Conservation (phyloP, 1,284 basidiomycete genomes). For the Cerrena zonata region DNA sequence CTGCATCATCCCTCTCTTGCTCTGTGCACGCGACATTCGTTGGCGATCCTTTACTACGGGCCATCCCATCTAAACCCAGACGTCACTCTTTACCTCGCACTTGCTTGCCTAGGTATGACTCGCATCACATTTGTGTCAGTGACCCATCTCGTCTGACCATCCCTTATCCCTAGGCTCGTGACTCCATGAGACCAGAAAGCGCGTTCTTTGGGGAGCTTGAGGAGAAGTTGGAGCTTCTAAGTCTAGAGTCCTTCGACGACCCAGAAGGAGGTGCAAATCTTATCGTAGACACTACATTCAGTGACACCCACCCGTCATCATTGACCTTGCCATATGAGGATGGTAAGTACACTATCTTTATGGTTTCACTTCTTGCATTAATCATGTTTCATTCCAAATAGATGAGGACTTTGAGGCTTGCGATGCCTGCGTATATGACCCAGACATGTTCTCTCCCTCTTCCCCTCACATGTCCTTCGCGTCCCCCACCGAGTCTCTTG, state of each 20-base stretch:
- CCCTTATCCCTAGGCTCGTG: too few relatives aligned
- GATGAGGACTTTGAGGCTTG: conserved; percentile 27
- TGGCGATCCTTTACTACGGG: too few relatives aligned
- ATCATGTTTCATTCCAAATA: conserved; percentile 9
- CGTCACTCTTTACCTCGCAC: too few relatives aligned
- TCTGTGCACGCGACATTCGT: too few relatives aligned
- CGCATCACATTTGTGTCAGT: too few relatives aligned
- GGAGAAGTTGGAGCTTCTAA: conserved; percentile 25
- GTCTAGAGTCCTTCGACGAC: conserved; percentile 20
- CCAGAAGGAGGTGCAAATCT: neutral
- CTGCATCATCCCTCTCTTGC: too few relatives aligned
- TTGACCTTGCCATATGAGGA: conserved; percentile 17
- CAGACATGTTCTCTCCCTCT: conserved; percentile 21
- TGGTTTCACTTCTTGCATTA: neutral
- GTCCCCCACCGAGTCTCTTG: neutral
- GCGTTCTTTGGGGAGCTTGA: conserved; percentile 18
- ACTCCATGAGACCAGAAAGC: conserved; percentile 8
- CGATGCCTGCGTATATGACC: conserved; percentile 25
- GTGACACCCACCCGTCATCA: conserved; percentile 2
- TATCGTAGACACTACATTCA: neutral
- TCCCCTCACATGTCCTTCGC: conserved; percentile 1
- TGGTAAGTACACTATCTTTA: conserved; percentile 14
- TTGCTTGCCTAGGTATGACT: too few relatives aligned
- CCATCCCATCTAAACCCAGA: too few relatives aligned
- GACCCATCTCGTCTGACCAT: too few relatives aligned